phyloP scores from a whole-genome alignment of 106 monocot species.

The Phalaenopsis equestris region DNA sequence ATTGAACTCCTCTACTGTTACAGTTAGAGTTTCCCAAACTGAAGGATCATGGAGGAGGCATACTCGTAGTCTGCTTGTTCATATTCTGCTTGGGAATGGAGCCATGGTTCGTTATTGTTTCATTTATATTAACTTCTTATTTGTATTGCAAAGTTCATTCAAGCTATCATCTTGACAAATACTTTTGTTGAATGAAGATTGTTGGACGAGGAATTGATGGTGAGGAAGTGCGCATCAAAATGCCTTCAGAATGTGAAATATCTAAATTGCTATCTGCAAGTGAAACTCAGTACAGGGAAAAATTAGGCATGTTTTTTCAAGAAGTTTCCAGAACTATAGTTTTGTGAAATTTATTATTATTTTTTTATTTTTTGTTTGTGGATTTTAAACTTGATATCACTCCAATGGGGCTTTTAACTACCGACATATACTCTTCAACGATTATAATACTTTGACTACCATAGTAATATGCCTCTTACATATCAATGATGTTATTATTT shows the following conservation, averaged over 20 bases:
- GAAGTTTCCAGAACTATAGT: neutral
- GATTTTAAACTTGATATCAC: neutral
- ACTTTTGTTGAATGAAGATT: constrained; percentile 40
- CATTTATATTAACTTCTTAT: neutral
- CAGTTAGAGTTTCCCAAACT: constrained; percentile 58
- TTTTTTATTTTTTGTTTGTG: too few relatives aligned
- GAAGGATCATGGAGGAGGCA: constrained; percentile 81
- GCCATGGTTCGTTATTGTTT: constrained; percentile 47
- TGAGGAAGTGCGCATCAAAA: constrained; percentile 49
- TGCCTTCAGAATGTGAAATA: constrained; percentile 71
- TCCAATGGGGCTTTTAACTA: neutral
- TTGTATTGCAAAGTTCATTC: neutral
- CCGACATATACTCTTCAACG: neutral
- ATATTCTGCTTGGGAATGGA: constrained; percentile 70
- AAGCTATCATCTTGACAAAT: neutral
- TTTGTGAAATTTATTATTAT: neutral
- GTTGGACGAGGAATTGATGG: constrained; percentile 64
- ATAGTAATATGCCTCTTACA: neutral
- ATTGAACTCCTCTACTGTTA: constrained; percentile 55
- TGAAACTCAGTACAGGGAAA: constrained; percentile 45
- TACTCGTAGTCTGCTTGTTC: constrained; percentile 51
- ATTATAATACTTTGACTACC: neutral
- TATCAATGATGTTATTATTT: neutral
- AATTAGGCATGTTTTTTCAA: constrained; percentile 29
- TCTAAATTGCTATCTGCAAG: constrained; percentile 39